These are phyloP conservation scores for Mucor mucedo DNA, from an alignment of 371 early-diverging fungal species.

Conservation along the genomic window DNA sequence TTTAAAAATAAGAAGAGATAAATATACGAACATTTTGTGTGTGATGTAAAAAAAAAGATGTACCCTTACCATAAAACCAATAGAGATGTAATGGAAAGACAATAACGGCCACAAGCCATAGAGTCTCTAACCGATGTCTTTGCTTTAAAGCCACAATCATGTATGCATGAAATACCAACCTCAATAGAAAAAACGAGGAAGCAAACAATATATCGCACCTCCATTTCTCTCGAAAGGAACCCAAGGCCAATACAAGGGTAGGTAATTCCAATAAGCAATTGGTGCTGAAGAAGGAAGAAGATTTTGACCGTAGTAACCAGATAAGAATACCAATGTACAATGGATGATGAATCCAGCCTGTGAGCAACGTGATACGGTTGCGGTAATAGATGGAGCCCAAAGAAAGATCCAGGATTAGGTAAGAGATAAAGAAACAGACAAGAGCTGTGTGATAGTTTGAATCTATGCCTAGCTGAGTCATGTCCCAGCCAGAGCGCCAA, in stretches of 20 bases:
- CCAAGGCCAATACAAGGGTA: constrained; percentile 44
- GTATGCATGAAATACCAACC: constrained; percentile 50
- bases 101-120: constrained; percentile 27
- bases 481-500: constrained; percentile 41
- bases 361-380: constrained; percentile 51
- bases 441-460: constrained; percentile 21
- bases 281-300: constrained; percentile 37
- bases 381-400: constrained; percentile 55
- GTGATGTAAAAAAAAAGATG: no score
- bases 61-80: constrained; percentile 50
- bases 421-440: constrained; percentile 46
- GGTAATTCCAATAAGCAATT: constrained; percentile 47
- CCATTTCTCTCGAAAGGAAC: constrained; percentile 33
- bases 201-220: constrained; percentile 51
- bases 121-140: constrained; percentile 21
- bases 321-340: constrained; percentile 41
- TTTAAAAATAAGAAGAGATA: not conserved
- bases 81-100: constrained; percentile 49
- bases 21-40: no score
- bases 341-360: constrained; percentile 63
- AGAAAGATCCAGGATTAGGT: constrained; percentile 46
- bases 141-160: constrained; percentile 36
- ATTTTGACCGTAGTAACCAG: constrained; percentile 35
- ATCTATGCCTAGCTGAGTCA: constrained; percentile 18
- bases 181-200: constrained; percentile 36